These are phyloP conservation scores for Rhodotorula sphaerocarpa DNA, from an alignment of 768 basidiomycete genomes.

Conservation along the genomic window DNA sequence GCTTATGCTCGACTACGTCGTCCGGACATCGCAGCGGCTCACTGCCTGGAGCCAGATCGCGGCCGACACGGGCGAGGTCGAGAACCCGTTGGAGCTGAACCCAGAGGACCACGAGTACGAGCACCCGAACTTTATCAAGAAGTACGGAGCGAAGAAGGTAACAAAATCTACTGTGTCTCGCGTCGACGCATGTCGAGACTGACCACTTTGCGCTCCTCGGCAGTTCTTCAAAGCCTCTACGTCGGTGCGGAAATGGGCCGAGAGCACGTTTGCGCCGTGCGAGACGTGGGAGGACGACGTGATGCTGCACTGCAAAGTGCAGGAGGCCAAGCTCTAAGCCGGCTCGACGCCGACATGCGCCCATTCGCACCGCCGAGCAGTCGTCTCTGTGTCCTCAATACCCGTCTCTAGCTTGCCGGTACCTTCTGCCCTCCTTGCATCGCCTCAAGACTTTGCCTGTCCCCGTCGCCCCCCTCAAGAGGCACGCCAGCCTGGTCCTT, in stretches of 20 bases:
- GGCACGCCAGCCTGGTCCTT: no score
- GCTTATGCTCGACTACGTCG: constrained; percentile 77
- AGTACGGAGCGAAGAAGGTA: constrained; percentile 67
- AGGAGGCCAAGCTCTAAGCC: not conserved
- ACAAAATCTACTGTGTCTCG: not conserved
- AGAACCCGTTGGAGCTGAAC: constrained; percentile 36
- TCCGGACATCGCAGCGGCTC: constrained; percentile 43
- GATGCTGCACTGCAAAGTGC: not conserved
- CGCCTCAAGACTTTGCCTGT: no score
- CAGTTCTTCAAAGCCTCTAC: constrained; percentile 73
- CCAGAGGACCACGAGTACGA: constrained; percentile 43
- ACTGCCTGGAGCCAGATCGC: constrained; percentile 2
- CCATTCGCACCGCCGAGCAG: no score
- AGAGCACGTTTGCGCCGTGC: constrained; percentile 50
- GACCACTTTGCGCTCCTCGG: not conserved
- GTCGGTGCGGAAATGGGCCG: constrained; percentile 77
- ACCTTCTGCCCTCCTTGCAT: not conserved
- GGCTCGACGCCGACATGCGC: no score
- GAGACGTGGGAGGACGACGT: not conserved
- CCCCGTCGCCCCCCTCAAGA: no score
- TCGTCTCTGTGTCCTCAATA: no score
- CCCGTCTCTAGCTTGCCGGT: no score
- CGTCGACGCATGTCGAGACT: accelerated
- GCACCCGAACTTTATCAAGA: constrained; percentile 74
- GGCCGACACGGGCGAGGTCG: not conserved